These are phyloP conservation scores for Fusarium xyrophilum DNA, from an alignment of 2,329 filamentous ascomycete species.

Conservation along the genomic window DNA sequence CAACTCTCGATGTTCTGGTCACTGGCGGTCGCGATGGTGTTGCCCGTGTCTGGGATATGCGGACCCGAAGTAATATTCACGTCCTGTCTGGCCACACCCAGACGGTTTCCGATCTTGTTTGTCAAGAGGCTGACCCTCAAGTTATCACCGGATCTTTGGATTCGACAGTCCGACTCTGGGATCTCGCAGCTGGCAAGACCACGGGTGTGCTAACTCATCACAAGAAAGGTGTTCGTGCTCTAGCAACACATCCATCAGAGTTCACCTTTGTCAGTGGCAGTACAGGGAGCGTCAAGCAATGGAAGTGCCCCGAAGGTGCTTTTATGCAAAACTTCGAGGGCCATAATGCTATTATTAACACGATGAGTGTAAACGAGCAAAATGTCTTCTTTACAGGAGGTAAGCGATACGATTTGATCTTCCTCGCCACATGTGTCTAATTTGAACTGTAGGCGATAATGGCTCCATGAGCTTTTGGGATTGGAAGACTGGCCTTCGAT, in stretches of 20 bases:
- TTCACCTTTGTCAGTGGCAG: slow-evolving; percentile 96
- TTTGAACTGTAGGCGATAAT: slow-evolving; percentile 70
- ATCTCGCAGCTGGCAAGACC: slow-evolving; percentile 92
- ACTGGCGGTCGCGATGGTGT: slow-evolving; percentile 95
- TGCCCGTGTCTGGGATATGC: slow-evolving; percentile 97
- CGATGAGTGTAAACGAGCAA: slow-evolving; percentile 89
- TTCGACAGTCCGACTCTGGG: slow-evolving; percentile 90
- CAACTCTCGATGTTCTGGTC: slow-evolving; percentile 91
- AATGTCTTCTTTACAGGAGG: slow-evolving; percentile 93
- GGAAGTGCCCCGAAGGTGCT: slow-evolving; percentile 96
- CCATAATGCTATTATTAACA: slow-evolving; percentile 96
- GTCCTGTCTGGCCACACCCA: slow-evolving; percentile 89
- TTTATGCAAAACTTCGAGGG: slow-evolving; percentile 99
- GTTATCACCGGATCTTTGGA: slow-evolving; percentile 94
- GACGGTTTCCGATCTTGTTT: slow-evolving; percentile 87
- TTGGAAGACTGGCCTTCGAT: slow-evolving; percentile 95
- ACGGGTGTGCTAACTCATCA: slow-evolving; percentile 97
- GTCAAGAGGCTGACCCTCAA: slow-evolving; percentile 95
- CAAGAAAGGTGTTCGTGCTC: slow-evolving; percentile 91
- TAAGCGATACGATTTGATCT: slow-evolving; percentile 31
- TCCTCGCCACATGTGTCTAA: slow-evolving; percentile 8
- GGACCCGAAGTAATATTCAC: slow-evolving; percentile 93
- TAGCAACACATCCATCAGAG: slow-evolving; percentile 86
- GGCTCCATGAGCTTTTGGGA: slow-evolving; percentile 98
- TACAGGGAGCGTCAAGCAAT: slow-evolving; percentile 96